Evolutionary conservation across 1,139 yeast genomes (phyloP), one percentile per base, ranked within the genome.

Genomic region (Kodamaea sp.): DNA sequence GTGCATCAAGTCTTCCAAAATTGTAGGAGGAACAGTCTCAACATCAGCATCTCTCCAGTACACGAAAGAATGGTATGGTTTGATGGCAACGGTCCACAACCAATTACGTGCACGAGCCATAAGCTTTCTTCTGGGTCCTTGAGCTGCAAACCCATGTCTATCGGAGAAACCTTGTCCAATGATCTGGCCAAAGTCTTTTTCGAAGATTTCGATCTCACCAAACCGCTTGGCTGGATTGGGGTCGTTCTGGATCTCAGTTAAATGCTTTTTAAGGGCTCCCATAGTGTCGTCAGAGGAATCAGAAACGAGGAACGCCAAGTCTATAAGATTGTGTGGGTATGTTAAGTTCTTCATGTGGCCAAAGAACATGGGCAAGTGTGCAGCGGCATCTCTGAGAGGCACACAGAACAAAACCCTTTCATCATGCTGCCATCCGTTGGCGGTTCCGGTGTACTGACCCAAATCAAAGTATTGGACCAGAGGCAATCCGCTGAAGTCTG

Each of bases 351-450:
- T 61, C 78, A 77, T 69, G 48, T 76, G 80, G 19, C 72, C 66
- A 45, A 77, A 77, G 47, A 76, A 76, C 83, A 76, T 77, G 22
- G 82, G 81, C 48, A 77, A 63, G 51, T 76, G 82, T n/a, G 75
- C 70, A 4, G 80, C 76, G 1, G 83, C 83, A 51, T 77, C 82
- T 59, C 83, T 60, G 44, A 77, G 61, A 1, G 83, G 83, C 5
- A 77, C 82, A 46, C 80, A 74, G 46, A 77, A 74, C 25, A 76
- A 51, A 15, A 77, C 78, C 16, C 81, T 48, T 48, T 76, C 80
- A 13, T 74, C 73, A 23, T 63, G 53, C 39, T 71, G 75, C 81
- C 82, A 76, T 4, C 81, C 82, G 44, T 73, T 64, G 3, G 65
- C 56, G 6, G 63, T 47, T 1, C 80, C 79, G 24, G 44, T 51